These are phyloP conservation scores for Phytophthora gonapodyides DNA, from an alignment of 352 stramenopile genomes.

Conservation along the genomic window DNA sequence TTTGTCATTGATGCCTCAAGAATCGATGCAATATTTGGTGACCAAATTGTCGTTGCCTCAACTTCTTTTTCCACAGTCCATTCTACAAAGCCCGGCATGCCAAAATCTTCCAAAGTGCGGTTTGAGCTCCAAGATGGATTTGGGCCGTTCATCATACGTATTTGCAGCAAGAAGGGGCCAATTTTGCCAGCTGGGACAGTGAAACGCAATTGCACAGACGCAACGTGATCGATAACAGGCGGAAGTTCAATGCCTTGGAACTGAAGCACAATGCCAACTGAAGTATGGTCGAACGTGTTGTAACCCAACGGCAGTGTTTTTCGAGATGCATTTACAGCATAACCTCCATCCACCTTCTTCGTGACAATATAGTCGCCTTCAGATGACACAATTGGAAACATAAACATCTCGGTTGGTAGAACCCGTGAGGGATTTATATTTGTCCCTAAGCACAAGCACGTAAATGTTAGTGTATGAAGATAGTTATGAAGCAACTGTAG, in stretches of 20 bases:
- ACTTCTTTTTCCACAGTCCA: slow-evolving; percentile 38
- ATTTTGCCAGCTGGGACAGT: slow-evolving; percentile 44
- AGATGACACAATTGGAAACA: slow-evolving; percentile 26
- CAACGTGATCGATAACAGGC: slow-evolving; percentile 33
- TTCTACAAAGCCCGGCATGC: slow-evolving; percentile 26
- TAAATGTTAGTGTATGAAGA: neutral
- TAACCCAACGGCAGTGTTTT: slow-evolving; percentile 29
- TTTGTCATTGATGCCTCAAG: slow-evolving; percentile 11
- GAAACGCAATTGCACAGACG: slow-evolving; percentile 38
- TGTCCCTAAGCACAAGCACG: slow-evolving; percentile 12
- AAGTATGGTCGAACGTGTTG: slow-evolving; percentile 12
- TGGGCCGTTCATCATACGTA: slow-evolving; percentile 36
- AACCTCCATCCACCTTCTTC: slow-evolving; percentile 14
- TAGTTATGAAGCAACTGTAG: neutral
- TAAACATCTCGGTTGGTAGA: slow-evolving; percentile 19
- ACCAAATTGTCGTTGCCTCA: slow-evolving; percentile 30
- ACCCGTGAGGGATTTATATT: slow-evolving; percentile 14
- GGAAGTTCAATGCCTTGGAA: slow-evolving; percentile 35
- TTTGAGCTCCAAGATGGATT: slow-evolving; percentile 15
- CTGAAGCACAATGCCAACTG: slow-evolving; percentile 22
- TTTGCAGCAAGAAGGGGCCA: slow-evolving; percentile 47
- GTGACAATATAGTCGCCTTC: slow-evolving; percentile 18
- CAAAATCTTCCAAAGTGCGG: slow-evolving; percentile 27
- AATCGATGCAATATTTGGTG: slow-evolving; percentile 37
- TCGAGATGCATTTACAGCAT: slow-evolving; percentile 10